Conservation (phyloP, 371 early-diverging fungal species). For the Funneliformis caledonium region DNA sequence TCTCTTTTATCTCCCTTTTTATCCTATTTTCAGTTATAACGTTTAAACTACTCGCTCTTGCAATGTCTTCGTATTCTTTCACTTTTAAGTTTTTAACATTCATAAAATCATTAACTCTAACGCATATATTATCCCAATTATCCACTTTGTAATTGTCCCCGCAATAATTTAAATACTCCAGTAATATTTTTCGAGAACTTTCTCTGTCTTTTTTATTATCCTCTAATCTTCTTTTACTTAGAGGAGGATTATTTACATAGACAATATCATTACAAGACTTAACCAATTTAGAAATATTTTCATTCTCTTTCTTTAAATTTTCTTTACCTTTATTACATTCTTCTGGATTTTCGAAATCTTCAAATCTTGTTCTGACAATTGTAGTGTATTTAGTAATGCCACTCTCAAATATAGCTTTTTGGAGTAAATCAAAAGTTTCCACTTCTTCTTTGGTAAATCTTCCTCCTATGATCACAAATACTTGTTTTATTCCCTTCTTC, state of each 20-base stretch:
- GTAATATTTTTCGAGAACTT: not conserved
- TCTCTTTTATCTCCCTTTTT: too few relatives aligned
- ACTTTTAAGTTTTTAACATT: not conserved
- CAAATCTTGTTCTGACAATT: too few relatives aligned
- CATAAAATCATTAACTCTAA: slow-evolving; percentile 15
- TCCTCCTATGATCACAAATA: not conserved
- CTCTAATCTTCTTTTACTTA: not conserved
- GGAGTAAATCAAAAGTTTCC: not conserved
- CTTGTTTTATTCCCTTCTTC: slow-evolving; percentile 14
- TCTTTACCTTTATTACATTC: not conserved
- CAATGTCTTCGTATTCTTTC: too few relatives aligned
- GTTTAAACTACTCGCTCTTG: too few relatives aligned
- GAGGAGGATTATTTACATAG: slow-evolving; percentile 3
- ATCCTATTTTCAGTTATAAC: too few relatives aligned
- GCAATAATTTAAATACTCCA: slow-evolving; percentile 8
- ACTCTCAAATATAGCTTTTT: not conserved
- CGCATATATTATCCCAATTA: slow-evolving; percentile 3
- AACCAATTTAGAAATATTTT: not conserved
- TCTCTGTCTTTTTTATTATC: not conserved
- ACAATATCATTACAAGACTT: not conserved
- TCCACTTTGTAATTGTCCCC: slow-evolving; percentile 1
- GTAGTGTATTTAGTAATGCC: too few relatives aligned
- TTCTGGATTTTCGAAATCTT: too few relatives aligned
- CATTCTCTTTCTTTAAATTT: slow-evolving; percentile 15
- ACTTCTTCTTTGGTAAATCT: slow-evolving; percentile 22